Evolutionary conservation across 2,329 filamentous ascomycete species (phyloP), one percentile per base, ranked within the genome.

Genomic region (Thermothelomyces thermophilus): DNA sequence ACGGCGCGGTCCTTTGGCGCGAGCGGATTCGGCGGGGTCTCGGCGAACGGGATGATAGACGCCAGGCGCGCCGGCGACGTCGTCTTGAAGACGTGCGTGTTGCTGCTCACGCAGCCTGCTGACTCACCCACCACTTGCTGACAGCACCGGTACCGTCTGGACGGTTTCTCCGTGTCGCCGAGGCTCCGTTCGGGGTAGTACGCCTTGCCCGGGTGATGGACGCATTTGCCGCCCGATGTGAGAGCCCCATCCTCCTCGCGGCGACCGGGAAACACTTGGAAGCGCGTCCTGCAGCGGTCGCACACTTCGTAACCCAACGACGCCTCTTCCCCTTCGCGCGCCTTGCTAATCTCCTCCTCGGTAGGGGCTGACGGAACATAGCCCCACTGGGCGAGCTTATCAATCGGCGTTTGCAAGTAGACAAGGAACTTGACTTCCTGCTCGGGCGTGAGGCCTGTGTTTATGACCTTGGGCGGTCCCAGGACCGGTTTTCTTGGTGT

Each of bases 201-300:
- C 1, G 76, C 70, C 65, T 82, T 87, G 9, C 85, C 88, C 61
- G 84, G 88, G 64, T 98, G 93, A 66, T 91, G 84, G 1, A 72
- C 82, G 68, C 94, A 98, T 31, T 72, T 70, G 0, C 90, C 90
- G 20, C 87, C 87, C 0, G 83, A 85, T 0, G 87, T 79, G 14
- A 95, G 76, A 2, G 86, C 76, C 0, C 83, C 84, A 40, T 95
- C 93, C 58, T 83, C 77, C 51, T 83, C 79, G 47, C 90, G 80
- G 36, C 91, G 82, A 3, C 90, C 88, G 0, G 90, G 89, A 57
- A 95, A 97, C 3, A 95, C 88, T 62, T 95, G 88, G 62, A 98
- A 98, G 19, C 91, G 83, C 30, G 82, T 82, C 36, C 76, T 76
- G 67, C 93, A 98, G 17, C 93, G 84, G 62, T 95, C 90, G 61